Base-by-base conservation (phyloP, 805 yeast species). In the Candida boleticola region DNA sequence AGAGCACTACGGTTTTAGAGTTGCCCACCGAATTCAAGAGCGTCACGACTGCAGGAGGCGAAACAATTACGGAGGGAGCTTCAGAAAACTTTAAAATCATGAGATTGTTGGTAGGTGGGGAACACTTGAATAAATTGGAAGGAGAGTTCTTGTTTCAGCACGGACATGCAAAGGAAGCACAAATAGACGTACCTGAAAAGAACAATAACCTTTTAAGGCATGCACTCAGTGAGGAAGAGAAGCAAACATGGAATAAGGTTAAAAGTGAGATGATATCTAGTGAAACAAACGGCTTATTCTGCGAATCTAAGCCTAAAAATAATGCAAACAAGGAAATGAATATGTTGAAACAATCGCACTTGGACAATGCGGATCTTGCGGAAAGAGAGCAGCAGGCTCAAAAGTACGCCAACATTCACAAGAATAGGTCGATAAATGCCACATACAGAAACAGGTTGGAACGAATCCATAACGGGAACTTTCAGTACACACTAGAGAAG, bases 71-170 rank as follows among this genome's bases (percentile, higher is more conserved):
- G 6, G 36, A 40, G 27, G 35, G 41, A 2, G 21, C 41, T 4
- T 47, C 54, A 2, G 58, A 55, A 37, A 48, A 47, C 35, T 53
- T 46, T 34, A 46, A 46, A 23, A 52, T 51, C n/a, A 39, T 55
- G 29, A 40, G 46, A 30, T 42, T 48, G 38, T 40, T 47, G 3
- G 44, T 50, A 6, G 52, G 21, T 33, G 39, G 26, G 20, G 22
- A 14, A 11, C 17, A 13, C 17, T 18, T 50, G 33, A 41, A 30
- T 5, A 26, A 31, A n/a, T 36, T 54, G 13, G 57, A 53, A 37
- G 55, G 53, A 2, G 48, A 44, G 29, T 36, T 50, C 4, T 26
- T 46, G 6, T 6, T 13, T 5, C 10, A 21, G 7, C 16, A 11
- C 4, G 23, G 21, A 21, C 16, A 17, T 4, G 11, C 17, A n/a